Percentiles rank a stretch among this genome's conserved stretches.
Evolutionary conservation across 1,284 basidiomycete species (phyloP).

Genomic region (Austroboletus niveus): DNA sequence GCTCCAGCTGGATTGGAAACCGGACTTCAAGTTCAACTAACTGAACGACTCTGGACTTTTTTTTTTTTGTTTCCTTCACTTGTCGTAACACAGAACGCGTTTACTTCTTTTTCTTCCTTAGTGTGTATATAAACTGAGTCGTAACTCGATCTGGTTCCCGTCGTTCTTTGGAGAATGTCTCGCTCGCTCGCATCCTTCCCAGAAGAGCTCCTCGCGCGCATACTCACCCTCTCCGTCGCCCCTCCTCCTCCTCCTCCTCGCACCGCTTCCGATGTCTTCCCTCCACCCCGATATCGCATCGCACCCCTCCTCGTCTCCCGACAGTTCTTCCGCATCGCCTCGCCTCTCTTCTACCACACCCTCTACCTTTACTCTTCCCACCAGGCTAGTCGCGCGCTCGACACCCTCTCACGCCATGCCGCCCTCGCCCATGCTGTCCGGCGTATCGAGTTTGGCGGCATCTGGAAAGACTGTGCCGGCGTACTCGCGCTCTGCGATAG

Average conservation of each 20-base stretch:
- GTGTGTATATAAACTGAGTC: conserved; percentile 10
- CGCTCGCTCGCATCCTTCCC: conserved; percentile 42
- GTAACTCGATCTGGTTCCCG: conserved; percentile 1
- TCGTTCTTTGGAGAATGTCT: conserved; percentile 7
- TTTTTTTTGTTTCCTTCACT: neutral
- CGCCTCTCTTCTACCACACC: conserved; percentile 50
- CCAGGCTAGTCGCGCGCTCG: conserved; percentile 40
- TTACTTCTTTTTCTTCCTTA: neutral
- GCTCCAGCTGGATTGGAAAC: conserved; percentile 16
- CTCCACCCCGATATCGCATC: conserved; percentile 22
- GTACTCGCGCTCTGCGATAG: conserved; percentile 33
- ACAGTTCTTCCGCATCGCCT: conserved; percentile 50
- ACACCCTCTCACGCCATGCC: conserved; percentile 37
- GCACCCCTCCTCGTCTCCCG: conserved; percentile 48
- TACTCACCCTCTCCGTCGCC: conserved; percentile 42
- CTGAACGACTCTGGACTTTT: neutral
- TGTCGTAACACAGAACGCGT: neutral
- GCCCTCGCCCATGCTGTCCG: conserved; percentile 39
- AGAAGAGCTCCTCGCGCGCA: conserved; percentile 55
- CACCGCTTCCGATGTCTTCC: conserved; percentile 33
- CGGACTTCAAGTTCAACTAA: neutral
- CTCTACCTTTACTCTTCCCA: conserved; percentile 39
- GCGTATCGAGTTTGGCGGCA: conserved; percentile 36
- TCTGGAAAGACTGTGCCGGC: conserved; percentile 26
- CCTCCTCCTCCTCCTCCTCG: conserved; percentile 24